Percentiles rank a stretch among this genome's conserved stretches.
Evolutionary conservation across 2,329 filamentous ascomycete species (phyloP).

Genomic region (Myriosclerotinia duriaeana): DNA sequence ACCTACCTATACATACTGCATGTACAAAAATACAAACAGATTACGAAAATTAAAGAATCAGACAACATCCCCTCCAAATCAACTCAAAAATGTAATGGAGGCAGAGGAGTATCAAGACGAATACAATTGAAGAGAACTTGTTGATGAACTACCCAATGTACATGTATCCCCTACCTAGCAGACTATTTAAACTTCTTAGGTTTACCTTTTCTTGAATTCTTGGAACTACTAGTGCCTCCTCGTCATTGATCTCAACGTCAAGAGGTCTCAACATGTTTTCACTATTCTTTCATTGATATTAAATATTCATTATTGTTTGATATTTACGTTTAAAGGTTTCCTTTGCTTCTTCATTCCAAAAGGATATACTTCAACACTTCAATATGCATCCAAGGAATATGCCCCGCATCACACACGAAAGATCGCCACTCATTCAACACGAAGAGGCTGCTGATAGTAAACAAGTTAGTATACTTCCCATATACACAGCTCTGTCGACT

Average conservation of each 20-base stretch:
- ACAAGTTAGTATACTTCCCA: not conserved
- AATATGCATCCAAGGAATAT: conserved; percentile 16
- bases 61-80: no score
- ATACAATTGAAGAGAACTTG: no score
- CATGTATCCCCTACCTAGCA: no score
- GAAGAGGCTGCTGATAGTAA: conserved; percentile 22
- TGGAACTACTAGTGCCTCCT: not conserved
- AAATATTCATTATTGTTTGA: not conserved
- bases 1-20: no score
- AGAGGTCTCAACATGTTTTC: not conserved
- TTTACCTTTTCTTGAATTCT: not conserved
- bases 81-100: no score
- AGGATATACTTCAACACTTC: not conserved
- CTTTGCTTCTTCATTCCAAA: not conserved
- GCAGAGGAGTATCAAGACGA: no score
- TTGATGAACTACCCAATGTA: no score
- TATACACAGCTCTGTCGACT: conserved; percentile 1
- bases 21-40: no score
- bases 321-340: not conserved
- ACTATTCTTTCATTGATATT: not conserved
- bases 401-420: conserved; percentile 23
- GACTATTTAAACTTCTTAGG: no score
- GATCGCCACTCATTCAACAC: conserved; percentile 28
- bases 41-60: no score
- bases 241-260: conserved; percentile 1